Conservation (phyloP, 1,284 basidiomycete genomes). For the Trichosporon coremiiforme region DNA sequence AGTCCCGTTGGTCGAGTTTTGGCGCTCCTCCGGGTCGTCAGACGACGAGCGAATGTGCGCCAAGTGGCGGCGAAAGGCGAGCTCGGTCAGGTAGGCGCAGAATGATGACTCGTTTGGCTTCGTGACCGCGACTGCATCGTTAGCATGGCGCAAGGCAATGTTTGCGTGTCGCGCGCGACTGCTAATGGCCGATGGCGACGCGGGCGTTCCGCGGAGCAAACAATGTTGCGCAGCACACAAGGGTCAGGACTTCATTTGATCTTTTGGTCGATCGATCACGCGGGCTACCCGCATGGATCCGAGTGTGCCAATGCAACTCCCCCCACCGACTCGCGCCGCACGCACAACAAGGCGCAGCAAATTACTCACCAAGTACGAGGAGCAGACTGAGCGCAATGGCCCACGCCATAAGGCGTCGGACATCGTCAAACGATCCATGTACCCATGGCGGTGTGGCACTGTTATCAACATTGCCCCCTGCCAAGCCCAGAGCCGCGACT, state of each 20-base stretch:
- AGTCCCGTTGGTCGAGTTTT: conserved; percentile 29
- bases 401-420: conserved; percentile 45
- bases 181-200: neutral
- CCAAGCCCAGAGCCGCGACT: conserved; percentile 29
- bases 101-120: conserved; percentile 92
- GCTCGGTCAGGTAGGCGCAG: conserved; percentile 88
- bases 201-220: neutral
- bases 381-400: conserved; percentile 40
- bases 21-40: conserved; percentile 60
- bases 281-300: neutral
- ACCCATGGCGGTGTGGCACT: conserved; percentile 16
- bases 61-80: conserved; percentile 90
- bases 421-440: conserved; percentile 30
- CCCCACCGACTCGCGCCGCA: neutral
- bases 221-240: conserved; percentile 8
- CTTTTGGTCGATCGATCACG: conserved; percentile 12
- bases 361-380: conserved; percentile 43
- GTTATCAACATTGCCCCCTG: conserved; percentile 20
- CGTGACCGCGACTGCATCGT: conserved; percentile 75
- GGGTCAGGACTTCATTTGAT: neutral
- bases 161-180: neutral
- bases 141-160: neutral
- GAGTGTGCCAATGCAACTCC: conserved; percentile 1
- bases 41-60: conserved; percentile 68
- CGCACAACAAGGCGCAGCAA: neutral